phyloP scores from a whole-genome alignment of 176 grass and related monocot species.

The Bromus sterilis region DNA sequence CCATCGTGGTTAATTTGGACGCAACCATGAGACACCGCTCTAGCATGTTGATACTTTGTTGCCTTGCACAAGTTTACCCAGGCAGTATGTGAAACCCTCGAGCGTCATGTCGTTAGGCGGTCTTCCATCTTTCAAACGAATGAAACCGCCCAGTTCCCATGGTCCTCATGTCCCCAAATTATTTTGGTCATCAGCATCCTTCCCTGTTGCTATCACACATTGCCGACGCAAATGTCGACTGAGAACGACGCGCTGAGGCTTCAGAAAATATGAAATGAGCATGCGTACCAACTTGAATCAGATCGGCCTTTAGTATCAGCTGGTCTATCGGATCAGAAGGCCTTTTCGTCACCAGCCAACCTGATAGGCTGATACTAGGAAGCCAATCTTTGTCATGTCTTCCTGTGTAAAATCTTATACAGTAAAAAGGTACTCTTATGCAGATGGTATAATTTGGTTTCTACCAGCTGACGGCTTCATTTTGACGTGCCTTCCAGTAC shows the following conservation, averaged over 20 bases:
- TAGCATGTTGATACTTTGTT: not conserved
- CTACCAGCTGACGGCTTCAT: not conserved
- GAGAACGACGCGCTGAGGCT: slow-evolving; percentile 3
- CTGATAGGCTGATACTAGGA: not conserved
- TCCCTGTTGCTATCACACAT: not conserved
- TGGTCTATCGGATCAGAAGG: not conserved
- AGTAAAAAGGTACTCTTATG: not conserved
- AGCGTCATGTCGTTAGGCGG: slow-evolving; percentile 1
- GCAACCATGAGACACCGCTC: not conserved
- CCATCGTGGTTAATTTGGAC: not conserved
- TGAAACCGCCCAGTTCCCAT: slow-evolving; percentile 24
- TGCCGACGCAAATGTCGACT: slow-evolving; percentile 21
- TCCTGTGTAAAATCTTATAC: not conserved
- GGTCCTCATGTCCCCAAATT: not conserved
- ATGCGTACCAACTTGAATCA: not conserved
- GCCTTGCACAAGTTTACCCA: not conserved
- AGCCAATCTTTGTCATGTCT: not conserved
- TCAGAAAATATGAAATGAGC: not conserved
- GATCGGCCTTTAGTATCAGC: slow-evolving; percentile 17
- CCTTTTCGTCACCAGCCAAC: not conserved
- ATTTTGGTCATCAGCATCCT: slow-evolving; percentile 5
- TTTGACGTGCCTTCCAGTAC: not conserved
- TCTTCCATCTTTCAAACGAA: slow-evolving; percentile 19
- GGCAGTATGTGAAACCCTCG: not conserved
- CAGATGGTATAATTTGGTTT: not conserved